A percentile compares a stretch with the other conserved stretches of the same genome.
Evolutionary conservation across 2,329 filamentous ascomycete genomes (phyloP).

Genomic region (Trichoderma sp.): DNA sequence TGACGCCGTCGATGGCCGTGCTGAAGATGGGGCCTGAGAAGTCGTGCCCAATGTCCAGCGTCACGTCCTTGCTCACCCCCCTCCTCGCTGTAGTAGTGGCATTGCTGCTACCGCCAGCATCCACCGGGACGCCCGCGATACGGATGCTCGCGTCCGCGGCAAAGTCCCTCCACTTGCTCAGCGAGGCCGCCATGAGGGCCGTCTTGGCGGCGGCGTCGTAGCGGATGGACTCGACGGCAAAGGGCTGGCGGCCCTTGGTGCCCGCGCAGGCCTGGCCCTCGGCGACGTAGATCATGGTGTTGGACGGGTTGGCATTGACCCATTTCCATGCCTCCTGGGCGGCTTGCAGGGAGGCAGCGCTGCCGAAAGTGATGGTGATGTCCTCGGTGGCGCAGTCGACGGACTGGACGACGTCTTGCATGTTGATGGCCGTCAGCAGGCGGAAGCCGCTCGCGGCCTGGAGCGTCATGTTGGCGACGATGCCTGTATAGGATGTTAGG

Average conservation of each 20-base stretch:
- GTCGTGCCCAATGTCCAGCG: slow-evolving; percentile 16
- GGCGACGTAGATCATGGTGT: slow-evolving; percentile 24
- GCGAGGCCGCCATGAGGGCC: not conserved
- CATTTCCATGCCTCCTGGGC: slow-evolving; percentile 23
- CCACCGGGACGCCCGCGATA: not conserved
- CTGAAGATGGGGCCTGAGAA: slow-evolving; percentile 19
- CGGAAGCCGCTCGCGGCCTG: slow-evolving; percentile 10
- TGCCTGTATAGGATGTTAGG: slow-evolving; percentile 2
- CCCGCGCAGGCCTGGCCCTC: slow-evolving; percentile 22
- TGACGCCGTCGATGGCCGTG: slow-evolving; percentile 14
- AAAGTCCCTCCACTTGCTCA: slow-evolving; percentile 17
- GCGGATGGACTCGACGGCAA: slow-evolving; percentile 16
- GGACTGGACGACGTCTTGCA: slow-evolving; percentile 17
- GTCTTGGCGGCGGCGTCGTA: slow-evolving; percentile 15
- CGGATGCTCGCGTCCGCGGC: slow-evolving; percentile 20
- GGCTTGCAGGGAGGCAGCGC: not conserved
- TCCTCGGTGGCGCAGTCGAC: slow-evolving; percentile 20
- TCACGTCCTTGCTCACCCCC: not conserved
- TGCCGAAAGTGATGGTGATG: slow-evolving; percentile 24
- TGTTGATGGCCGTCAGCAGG: slow-evolving; percentile 19
- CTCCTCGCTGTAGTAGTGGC: not conserved
- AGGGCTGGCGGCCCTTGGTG: slow-evolving; percentile 24
- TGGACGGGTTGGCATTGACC: slow-evolving; percentile 19
- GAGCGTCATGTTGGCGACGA: slow-evolving; percentile 23
- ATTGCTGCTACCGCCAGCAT: not conserved